These are phyloP conservation scores for Teratosphaeria gauchensis DNA, from an alignment of 2,329 filamentous ascomycete genomes.

Conservation along the genomic window DNA sequence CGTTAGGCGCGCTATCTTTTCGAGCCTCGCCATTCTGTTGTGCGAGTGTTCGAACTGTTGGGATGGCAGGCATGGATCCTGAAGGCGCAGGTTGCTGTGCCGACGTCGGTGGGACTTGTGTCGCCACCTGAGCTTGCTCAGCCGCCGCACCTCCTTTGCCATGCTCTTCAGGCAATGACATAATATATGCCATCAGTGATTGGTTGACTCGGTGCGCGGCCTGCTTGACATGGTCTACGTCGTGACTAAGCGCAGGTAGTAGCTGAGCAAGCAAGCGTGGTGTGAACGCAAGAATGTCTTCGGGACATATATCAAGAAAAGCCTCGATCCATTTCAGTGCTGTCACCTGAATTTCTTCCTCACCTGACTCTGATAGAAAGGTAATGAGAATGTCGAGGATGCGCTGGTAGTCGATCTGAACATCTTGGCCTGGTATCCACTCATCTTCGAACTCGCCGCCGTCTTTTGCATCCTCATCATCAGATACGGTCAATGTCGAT, in stretches of 20 bases:
- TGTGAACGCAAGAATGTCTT: constrained; percentile 91
- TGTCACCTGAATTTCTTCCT: constrained; percentile 86
- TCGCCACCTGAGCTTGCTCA: constrained; percentile 3
- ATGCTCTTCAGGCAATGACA: constrained; percentile 65
- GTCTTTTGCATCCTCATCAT: constrained; percentile 42
- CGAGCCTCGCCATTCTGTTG: constrained; percentile 5
- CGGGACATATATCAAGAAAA: constrained; percentile 93
- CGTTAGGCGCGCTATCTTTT: constrained; percentile 4
- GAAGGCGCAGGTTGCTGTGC: constrained; percentile 1
- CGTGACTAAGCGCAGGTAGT: constrained; percentile 86
- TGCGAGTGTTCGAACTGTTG: constrained; percentile 1
- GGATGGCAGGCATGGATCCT: background rate
- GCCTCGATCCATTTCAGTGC: constrained; percentile 91
- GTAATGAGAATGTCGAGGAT: constrained; percentile 86
- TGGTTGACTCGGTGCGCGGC: constrained; percentile 84
- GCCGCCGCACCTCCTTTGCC: constrained; percentile 24
- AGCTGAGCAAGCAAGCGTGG: constrained; percentile 86
- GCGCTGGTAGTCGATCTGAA: constrained; percentile 83
- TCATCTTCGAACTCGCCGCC: constrained; percentile 63
- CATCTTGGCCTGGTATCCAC: constrained; percentile 95
- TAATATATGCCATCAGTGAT: constrained; percentile 87
- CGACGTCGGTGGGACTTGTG: constrained; percentile 1
- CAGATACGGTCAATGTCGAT: constrained; percentile 18
- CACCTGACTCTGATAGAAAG: constrained; percentile 73
- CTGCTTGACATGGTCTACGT: constrained; percentile 77